phyloP scores from a whole-genome alignment of 176 grass and related monocot species.

The Cocos nucifera region DNA sequence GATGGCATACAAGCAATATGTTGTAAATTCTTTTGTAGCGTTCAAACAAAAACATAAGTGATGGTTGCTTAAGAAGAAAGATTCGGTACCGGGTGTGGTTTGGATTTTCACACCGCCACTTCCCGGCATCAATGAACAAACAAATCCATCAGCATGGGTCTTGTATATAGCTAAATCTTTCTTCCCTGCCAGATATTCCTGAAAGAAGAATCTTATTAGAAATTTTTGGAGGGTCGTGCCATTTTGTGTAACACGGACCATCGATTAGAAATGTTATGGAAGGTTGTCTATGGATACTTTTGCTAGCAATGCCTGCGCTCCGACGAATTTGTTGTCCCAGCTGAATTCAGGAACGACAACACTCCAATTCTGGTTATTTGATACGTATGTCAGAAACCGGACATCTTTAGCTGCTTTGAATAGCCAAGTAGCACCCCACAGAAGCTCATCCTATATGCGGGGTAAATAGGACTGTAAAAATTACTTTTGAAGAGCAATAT shows the following conservation, averaged over 20 bases:
- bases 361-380: constrained; percentile 34
- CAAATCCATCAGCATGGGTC: constrained; percentile 35
- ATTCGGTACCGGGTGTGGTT: constrained; percentile 37
- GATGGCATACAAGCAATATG: not conserved
- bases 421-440: constrained; percentile 48
- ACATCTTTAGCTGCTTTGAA: constrained; percentile 32
- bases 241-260: too few relatives aligned
- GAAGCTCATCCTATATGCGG: constrained; percentile 36
- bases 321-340: constrained; percentile 52
- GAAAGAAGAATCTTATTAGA: not conserved
- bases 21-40: too few relatives aligned
- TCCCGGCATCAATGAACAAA: constrained; percentile 48
- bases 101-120: constrained; percentile 36
- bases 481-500: too few relatives aligned
- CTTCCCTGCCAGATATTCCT: constrained; percentile 47
- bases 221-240: too few relatives aligned
- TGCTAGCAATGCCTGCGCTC: constrained; percentile 44
- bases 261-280: too few relatives aligned
- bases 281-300: constrained; percentile 11
- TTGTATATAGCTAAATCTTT: constrained; percentile 46
- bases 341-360: constrained; percentile 29
- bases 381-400: constrained; percentile 37
- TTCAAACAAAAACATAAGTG: too few relatives aligned
- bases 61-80: too few relatives aligned
- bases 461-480: not conserved